These are phyloP conservation scores for Reutealis trisperma DNA, from an alignment of 345 rosid species.

Conservation along the genomic window DNA sequence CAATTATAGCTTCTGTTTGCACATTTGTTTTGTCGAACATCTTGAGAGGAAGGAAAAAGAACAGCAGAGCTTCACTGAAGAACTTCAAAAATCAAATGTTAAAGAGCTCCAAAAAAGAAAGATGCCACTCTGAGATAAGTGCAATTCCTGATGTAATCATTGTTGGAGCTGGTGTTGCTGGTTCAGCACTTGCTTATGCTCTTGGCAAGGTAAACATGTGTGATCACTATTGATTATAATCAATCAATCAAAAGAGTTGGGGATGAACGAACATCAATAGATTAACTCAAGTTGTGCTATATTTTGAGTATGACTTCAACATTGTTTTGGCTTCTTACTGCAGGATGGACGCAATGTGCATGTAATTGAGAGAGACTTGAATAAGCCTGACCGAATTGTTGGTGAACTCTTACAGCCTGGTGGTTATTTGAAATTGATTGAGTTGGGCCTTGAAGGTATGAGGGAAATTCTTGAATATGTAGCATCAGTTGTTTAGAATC, in stretches of 20 bases:
- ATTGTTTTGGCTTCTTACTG: background rate
- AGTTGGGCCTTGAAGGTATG: slow-evolving; percentile 42
- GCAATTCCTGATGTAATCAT: slow-evolving; percentile 1
- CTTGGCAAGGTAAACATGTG: slow-evolving; percentile 5
- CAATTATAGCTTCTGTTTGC: background rate
- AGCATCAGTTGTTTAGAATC: no score
- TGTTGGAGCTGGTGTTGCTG: slow-evolving; percentile 14
- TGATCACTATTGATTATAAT: no score
- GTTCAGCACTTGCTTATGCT: slow-evolving; percentile 10
- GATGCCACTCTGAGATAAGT: background rate
- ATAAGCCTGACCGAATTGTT: slow-evolving; percentile 10
- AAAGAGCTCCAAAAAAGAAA: background rate
- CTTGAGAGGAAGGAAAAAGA: background rate
- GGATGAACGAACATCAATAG: no score
- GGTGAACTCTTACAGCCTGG: slow-evolving; percentile 44
- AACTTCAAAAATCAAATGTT: background rate
- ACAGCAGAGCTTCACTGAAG: background rate
- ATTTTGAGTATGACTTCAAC: no score
- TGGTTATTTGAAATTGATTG: slow-evolving; percentile 40
- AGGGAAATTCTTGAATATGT: no score
- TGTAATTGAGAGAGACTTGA: slow-evolving; percentile 15
- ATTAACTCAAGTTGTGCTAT: no score
- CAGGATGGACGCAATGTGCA: slow-evolving; percentile 11
- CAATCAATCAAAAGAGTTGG: no score
- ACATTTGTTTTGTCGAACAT: background rate